These are phyloP conservation scores for Arthrobotrys pseudoclavata DNA, from an alignment of 2,329 filamentous ascomycete genomes.

Conservation along the genomic window DNA sequence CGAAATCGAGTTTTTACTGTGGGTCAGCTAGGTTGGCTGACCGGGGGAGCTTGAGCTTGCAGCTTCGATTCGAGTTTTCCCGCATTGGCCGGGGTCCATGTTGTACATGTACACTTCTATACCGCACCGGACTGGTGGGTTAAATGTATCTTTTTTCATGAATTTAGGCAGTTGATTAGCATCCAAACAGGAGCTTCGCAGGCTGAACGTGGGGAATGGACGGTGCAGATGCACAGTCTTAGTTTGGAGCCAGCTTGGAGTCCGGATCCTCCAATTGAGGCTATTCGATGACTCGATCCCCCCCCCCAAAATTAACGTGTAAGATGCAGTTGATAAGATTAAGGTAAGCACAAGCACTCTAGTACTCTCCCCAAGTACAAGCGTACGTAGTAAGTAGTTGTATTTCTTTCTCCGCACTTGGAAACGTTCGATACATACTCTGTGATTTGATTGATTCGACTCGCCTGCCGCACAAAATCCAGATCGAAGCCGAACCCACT, in stretches of 20 bases:
- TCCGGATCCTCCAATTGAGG: constrained; percentile 22
- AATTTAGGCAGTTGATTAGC: neutral
- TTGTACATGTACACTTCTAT: neutral
- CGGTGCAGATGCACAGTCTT: neutral
- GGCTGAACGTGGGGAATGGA: neutral
- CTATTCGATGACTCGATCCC: constrained; percentile 17
- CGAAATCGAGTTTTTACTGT: neutral
- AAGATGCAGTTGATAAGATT: constrained; percentile 12
- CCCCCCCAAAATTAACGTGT: neutral
- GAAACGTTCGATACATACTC: too few species aligned
- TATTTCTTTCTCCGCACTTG: neutral
- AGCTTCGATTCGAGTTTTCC: constrained; percentile 13
- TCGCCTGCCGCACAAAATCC: neutral
- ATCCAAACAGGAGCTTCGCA: neutral
- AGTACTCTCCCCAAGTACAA: too few species aligned
- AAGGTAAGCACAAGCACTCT: neutral
- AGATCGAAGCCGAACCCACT: neutral
- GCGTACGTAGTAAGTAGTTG: neutral
- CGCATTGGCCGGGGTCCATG: neutral
- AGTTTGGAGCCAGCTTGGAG: too few species aligned
- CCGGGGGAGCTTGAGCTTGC: constrained; percentile 1
- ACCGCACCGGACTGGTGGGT: neutral
- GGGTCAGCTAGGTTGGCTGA: constrained; percentile 1
- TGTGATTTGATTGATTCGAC: too few species aligned
- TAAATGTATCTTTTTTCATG: neutral